Conservation (phyloP, 805 yeast species). For the Saccharomycopsis microspora region DNA sequence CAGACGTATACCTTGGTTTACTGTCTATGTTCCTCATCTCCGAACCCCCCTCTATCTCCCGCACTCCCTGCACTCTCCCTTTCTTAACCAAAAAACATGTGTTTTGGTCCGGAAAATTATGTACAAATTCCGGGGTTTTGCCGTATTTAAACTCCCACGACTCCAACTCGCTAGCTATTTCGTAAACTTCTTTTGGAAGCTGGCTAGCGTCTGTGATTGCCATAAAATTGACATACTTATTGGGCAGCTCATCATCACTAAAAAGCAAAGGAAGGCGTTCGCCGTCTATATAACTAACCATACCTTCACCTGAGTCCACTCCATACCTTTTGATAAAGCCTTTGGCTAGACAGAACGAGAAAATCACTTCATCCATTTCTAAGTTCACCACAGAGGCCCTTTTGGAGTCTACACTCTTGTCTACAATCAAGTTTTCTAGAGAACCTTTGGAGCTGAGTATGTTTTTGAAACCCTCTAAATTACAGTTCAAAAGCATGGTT, state of each 20-base stretch:
- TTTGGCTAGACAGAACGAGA: conserved; percentile 2
- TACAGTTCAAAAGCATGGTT: conserved; percentile 73
- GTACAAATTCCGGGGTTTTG: conserved; percentile 59
- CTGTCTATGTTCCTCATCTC: too few species aligned
- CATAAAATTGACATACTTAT: background rate
- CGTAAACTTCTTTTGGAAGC: conserved; percentile 11
- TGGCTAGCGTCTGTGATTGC: background rate
- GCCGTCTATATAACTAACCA: background rate
- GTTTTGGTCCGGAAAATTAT: too few species aligned
- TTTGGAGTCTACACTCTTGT: conserved; percentile 62
- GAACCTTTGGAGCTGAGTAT: conserved; percentile 31
- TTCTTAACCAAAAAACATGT: too few species aligned
- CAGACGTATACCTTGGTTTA: too few species aligned
- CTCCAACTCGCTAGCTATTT: conserved; percentile 14
- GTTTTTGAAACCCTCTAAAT: conserved; percentile 46
- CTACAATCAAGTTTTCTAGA: conserved; percentile 26
- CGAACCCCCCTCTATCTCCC: too few species aligned
- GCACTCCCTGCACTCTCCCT: too few species aligned
- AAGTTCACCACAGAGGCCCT: conserved; percentile 70
- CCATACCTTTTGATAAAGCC: conserved; percentile 12
- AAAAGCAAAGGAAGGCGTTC: background rate
- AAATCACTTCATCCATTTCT: conserved; percentile 17
- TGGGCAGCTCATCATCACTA: background rate
- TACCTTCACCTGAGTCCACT: background rate
- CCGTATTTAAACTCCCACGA: conserved; percentile 54